These are phyloP conservation scores for Chloropicon primus DNA, from an alignment of 139 green algal genomes.

Conservation along the genomic window DNA sequence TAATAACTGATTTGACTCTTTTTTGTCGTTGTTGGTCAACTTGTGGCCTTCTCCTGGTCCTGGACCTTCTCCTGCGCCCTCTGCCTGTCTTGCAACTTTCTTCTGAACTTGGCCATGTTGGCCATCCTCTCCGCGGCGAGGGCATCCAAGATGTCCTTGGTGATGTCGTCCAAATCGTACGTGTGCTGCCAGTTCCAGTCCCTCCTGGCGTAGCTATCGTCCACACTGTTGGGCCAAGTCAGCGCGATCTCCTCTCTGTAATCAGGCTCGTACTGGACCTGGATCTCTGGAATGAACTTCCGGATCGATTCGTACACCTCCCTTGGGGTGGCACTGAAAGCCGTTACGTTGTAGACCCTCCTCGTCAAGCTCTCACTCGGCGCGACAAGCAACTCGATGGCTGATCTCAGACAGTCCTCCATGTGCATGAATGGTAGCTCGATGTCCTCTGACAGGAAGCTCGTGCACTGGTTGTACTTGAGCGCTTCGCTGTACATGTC, in stretches of 20 bases:
- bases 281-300: slow-evolving; percentile 13
- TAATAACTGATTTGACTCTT: too few species aligned
- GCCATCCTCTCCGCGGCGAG: background rate
- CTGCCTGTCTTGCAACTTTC: background rate
- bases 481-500: slow-evolving; percentile 47
- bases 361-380: slow-evolving; percentile 21
- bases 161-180: background rate
- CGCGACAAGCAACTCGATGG: slow-evolving; percentile 33
- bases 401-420: slow-evolving; percentile 40
- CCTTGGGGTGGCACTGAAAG: slow-evolving; percentile 37
- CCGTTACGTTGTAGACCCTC: slow-evolving; percentile 44
- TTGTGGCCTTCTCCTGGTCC: too few species aligned
- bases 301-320: slow-evolving; percentile 34
- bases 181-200: slow-evolving; percentile 23
- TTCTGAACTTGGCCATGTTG: background rate
- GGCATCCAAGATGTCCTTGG: background rate
- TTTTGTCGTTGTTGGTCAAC: too few species aligned
- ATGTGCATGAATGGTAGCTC: slow-evolving; percentile 49
- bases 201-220: slow-evolving; percentile 37
- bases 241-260: slow-evolving; percentile 33
- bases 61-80: background rate
- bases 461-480: slow-evolving; percentile 26
- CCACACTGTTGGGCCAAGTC: slow-evolving; percentile 41
- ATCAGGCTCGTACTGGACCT: slow-evolving; percentile 18
- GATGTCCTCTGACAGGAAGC: slow-evolving; percentile 31